Conservation (phyloP, 1,284 basidiomycete species). For the Athelia psychrophila region DNA sequence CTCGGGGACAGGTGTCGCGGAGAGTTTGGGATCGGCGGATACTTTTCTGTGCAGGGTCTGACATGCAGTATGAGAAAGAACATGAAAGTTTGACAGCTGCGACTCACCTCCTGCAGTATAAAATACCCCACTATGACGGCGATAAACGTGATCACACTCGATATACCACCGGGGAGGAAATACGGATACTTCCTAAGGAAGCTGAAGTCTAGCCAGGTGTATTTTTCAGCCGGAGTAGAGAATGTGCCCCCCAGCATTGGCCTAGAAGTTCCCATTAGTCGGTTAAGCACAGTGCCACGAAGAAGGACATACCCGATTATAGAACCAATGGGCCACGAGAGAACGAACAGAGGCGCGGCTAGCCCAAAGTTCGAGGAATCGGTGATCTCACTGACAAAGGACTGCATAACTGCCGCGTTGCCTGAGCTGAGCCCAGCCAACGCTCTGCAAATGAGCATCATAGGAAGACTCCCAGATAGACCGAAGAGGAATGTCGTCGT, state of each 20-base stretch:
- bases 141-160: slow-evolving; percentile 37
- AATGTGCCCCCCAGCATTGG: slow-evolving; percentile 63
- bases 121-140: slow-evolving; percentile 43
- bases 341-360: slow-evolving; percentile 59
- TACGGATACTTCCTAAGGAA: slow-evolving; percentile 54
- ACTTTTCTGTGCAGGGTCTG: too few relatives aligned
- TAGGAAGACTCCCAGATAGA: slow-evolving; percentile 46
- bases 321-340: slow-evolving; percentile 61
- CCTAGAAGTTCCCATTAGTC: slow-evolving; percentile 15
- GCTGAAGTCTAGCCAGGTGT: slow-evolving; percentile 43
- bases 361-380: slow-evolving; percentile 60
- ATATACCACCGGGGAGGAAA: slow-evolving; percentile 54
- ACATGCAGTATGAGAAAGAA: too few relatives aligned
- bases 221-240: slow-evolving; percentile 54
- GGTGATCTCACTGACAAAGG: slow-evolving; percentile 61
- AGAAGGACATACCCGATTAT: slow-evolving; percentile 49
- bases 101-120: slow-evolving; percentile 53
- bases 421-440: slow-evolving; percentile 64
- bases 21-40: too few relatives aligned
- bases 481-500: slow-evolving; percentile 54
- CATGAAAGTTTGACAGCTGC: background rate
- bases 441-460: slow-evolving; percentile 45
- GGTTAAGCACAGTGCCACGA: background rate
- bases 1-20: too few relatives aligned
- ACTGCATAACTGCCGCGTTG: slow-evolving; percentile 60